Conservation (phyloP, 305 asterid species). For the Petunia hybrid region DNA sequence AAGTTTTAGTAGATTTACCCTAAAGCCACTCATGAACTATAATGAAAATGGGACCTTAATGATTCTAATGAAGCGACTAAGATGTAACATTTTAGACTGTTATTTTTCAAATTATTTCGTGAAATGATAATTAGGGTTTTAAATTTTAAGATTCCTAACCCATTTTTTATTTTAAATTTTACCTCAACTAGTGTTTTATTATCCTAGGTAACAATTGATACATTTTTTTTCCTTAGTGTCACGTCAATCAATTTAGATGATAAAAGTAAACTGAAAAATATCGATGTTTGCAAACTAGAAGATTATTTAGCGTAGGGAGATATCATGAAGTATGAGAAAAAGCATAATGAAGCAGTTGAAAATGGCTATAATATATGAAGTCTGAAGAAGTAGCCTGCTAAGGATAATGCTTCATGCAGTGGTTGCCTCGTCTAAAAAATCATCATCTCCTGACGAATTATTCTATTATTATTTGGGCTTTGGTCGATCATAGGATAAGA, state of each 20-base stretch:
- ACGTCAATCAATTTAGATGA: conserved; percentile 25
- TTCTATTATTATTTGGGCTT: conserved; percentile 71
- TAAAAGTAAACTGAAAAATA: too few species aligned
- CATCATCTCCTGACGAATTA: conserved; percentile 48
- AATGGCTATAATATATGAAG: too few species aligned
- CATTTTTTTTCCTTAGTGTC: conserved; percentile 31
- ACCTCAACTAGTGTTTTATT: background rate
- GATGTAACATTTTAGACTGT: conserved; percentile 54
- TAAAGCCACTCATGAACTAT: background rate
- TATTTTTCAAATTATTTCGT: conserved; percentile 25
- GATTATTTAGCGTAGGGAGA: background rate
- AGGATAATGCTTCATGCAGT: background rate
- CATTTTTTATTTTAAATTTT: background rate
- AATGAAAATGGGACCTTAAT: conserved; percentile 51
- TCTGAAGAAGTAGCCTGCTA: too few species aligned
- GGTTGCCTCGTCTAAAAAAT: conserved; percentile 47
- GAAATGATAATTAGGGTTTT: conserved; percentile 58
- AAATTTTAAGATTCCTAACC: conserved; percentile 10
- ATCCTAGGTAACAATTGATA: conserved; percentile 25
- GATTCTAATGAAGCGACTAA: conserved; percentile 38
- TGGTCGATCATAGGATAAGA: conserved; percentile 77
- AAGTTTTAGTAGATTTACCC: too few species aligned
- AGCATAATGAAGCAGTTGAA: background rate
- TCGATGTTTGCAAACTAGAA: too few species aligned
- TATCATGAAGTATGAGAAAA: background rate